Conservation (phyloP, 306 rosid genomes). For the Trifolium subterraneum region DNA sequence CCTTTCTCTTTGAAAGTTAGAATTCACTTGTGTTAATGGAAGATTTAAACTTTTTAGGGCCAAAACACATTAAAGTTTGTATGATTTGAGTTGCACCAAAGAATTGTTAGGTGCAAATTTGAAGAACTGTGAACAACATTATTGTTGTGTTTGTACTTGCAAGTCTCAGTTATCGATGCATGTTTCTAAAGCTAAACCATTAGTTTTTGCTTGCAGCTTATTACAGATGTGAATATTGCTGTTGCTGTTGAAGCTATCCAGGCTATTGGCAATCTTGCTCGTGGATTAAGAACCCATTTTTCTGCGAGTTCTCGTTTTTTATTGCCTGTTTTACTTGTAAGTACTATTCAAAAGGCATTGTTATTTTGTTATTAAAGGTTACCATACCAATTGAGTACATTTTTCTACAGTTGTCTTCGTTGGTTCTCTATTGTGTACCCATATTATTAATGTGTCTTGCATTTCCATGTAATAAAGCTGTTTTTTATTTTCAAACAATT, state of each 20-base stretch:
- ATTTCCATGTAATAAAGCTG: neutral
- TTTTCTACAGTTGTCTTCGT: slow-evolving; percentile 2
- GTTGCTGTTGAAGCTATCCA: slow-evolving; percentile 99
- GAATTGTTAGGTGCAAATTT: neutral
- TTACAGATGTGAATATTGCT: slow-evolving; percentile 98
- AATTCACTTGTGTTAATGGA: slow-evolving; percentile 4
- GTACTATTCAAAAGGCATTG: slow-evolving; percentile 40
- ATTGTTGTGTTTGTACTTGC: neutral
- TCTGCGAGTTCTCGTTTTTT: slow-evolving; percentile 94
- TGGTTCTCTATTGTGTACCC: neutral
- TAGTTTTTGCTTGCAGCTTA: slow-evolving; percentile 68
- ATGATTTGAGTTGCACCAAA: slow-evolving; percentile 7
- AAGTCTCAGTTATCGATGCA: slow-evolving; percentile 15
- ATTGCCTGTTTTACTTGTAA: slow-evolving; percentile 93
- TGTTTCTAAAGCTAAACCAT: slow-evolving; percentile 22
- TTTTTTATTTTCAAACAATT: slow-evolving; percentile 21
- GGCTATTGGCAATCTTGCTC: slow-evolving; percentile 97
- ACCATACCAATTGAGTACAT: neutral
- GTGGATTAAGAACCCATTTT: slow-evolving; percentile 87
- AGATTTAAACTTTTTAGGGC: slow-evolving; percentile 2
- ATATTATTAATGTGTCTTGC: neutral
- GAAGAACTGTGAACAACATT: neutral
- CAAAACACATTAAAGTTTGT: slow-evolving; percentile 1
- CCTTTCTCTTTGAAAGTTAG: neutral
- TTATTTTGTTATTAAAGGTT: neutral